These are phyloP conservation scores for Phyllachora maydis DNA, from an alignment of 2,329 filamentous ascomycete species.

Conservation along the genomic window DNA sequence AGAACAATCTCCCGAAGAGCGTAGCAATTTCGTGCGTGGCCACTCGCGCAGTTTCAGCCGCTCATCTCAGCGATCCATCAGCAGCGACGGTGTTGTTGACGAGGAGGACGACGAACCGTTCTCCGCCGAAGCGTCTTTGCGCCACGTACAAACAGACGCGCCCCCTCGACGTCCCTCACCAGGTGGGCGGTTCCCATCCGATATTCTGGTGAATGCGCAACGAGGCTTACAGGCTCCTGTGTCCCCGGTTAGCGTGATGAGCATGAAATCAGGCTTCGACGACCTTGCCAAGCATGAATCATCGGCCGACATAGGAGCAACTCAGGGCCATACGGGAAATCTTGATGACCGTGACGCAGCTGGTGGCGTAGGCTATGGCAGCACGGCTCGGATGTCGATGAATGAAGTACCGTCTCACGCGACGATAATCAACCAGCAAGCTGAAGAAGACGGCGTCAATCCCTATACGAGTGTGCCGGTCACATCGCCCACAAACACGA, in stretches of 20 bases:
- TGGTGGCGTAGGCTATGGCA: constrained; percentile 34
- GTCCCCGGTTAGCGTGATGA: constrained; percentile 66
- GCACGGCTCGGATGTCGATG: constrained; percentile 20
- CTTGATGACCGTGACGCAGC: constrained; percentile 36
- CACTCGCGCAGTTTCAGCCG: constrained; percentile 64
- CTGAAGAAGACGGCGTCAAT: constrained; percentile 32
- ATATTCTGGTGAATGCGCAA: constrained; percentile 61
- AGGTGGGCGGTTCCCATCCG: constrained; percentile 93
- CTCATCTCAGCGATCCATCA: constrained; percentile 42
- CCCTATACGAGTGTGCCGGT: constrained; percentile 30
- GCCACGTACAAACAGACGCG: constrained; percentile 25
- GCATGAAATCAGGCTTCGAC: constrained; percentile 43
- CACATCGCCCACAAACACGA: constrained; percentile 2
- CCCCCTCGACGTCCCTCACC: constrained; percentile 54
- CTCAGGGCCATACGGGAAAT: too few species aligned
- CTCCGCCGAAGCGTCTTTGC: constrained; percentile 34
- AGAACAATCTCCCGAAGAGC: constrained; percentile 73
- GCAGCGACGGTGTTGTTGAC: constrained; percentile 61
- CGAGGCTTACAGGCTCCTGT: constrained; percentile 63
- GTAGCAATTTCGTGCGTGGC: constrained; percentile 66
- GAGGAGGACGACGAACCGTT: constrained; percentile 43
- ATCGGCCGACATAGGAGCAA: too few species aligned
- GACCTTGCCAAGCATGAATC: too few species aligned
- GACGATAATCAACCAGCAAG: constrained; percentile 25
- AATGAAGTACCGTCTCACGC: constrained; percentile 28